These are phyloP conservation scores for Chlamydomonas sphaeroides DNA, from an alignment of 139 green algal species.

Conservation along the genomic window DNA sequence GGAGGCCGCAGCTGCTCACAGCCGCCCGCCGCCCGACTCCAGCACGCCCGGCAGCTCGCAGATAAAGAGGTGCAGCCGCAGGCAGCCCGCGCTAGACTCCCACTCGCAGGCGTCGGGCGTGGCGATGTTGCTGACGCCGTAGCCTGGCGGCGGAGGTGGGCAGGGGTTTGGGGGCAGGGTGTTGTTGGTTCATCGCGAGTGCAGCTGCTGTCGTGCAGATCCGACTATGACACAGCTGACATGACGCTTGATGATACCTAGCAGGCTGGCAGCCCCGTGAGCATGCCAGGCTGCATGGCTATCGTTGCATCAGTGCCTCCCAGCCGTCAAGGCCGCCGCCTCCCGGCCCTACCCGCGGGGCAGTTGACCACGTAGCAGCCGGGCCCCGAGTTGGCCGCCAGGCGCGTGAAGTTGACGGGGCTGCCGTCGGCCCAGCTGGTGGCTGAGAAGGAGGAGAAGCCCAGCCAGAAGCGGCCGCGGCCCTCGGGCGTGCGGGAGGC, in stretches of 20 bases:
- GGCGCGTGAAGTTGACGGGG: background rate
- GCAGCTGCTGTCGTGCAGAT: too few relatives aligned
- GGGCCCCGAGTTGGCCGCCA: background rate
- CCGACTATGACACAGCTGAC: too few relatives aligned
- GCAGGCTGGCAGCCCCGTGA: too few relatives aligned
- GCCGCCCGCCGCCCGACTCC: background rate
- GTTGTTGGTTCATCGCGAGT: too few relatives aligned
- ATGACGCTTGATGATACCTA: too few relatives aligned
- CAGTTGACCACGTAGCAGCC: constrained; percentile 12
- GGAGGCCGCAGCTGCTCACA: too few relatives aligned
- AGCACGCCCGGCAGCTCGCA: constrained; percentile 15
- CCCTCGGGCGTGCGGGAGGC: background rate
- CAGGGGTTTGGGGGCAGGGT: too few relatives aligned
- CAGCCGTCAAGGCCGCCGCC: too few relatives aligned
- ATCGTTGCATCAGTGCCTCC: too few relatives aligned
- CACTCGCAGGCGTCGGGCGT: background rate
- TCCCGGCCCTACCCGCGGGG: background rate
- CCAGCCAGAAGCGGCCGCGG: background rate
- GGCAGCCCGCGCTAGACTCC: background rate
- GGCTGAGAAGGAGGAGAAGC: background rate
- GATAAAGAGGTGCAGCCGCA: background rate
- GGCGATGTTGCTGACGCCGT: too few relatives aligned
- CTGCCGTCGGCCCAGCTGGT: constrained; percentile 18
- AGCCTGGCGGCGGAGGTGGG: background rate
- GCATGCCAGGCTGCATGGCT: too few relatives aligned